These are phyloP conservation scores for Tolypocladium cylindrosporum DNA, from an alignment of 2,329 filamentous ascomycete species.

Conservation along the genomic window DNA sequence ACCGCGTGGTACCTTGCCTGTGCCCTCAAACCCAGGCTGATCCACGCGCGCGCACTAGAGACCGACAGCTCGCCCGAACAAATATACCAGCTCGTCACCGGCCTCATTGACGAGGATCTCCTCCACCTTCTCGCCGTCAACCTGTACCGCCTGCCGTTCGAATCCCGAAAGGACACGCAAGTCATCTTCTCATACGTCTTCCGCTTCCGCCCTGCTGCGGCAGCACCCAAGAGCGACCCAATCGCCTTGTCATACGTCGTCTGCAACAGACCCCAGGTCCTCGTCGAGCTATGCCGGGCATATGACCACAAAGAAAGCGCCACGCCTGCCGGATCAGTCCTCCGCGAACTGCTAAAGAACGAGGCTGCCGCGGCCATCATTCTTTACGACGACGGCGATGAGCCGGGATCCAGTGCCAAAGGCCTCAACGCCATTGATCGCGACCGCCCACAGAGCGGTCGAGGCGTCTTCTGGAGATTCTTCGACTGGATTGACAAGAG, in stretches of 20 bases:
- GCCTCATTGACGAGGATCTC: slow-evolving; percentile 81
- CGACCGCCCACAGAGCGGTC: slow-evolving; percentile 63
- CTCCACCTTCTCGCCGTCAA: slow-evolving; percentile 74
- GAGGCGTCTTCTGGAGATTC: slow-evolving; percentile 91
- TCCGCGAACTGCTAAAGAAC: slow-evolving; percentile 81
- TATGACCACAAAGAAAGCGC: slow-evolving; percentile 88
- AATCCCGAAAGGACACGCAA: slow-evolving; percentile 90
- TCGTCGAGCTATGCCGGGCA: slow-evolving; percentile 79
- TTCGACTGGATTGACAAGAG: slow-evolving; percentile 96
- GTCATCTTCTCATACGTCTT: slow-evolving; percentile 94
- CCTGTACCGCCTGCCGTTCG: slow-evolving; percentile 82
- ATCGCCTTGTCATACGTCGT: slow-evolving; percentile 84
- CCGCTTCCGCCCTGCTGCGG: slow-evolving; percentile 68
- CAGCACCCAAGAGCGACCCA: slow-evolving; percentile 61
- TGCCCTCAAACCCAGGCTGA: background rate
- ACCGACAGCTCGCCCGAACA: slow-evolving; percentile 78
- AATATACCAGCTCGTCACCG: slow-evolving; percentile 74
- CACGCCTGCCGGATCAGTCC: slow-evolving; percentile 79
- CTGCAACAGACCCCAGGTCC: slow-evolving; percentile 73
- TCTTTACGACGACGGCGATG: slow-evolving; percentile 78
- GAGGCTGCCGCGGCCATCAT: slow-evolving; percentile 86
- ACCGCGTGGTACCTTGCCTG: background rate
- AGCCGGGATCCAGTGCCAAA: slow-evolving; percentile 60
- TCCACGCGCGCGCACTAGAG: slow-evolving; percentile 41
- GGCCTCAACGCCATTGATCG: slow-evolving; percentile 70